These are phyloP conservation scores for Boletus tomentosulus DNA, from an alignment of 768 basidiomycete genomes.

Conservation along the genomic window DNA sequence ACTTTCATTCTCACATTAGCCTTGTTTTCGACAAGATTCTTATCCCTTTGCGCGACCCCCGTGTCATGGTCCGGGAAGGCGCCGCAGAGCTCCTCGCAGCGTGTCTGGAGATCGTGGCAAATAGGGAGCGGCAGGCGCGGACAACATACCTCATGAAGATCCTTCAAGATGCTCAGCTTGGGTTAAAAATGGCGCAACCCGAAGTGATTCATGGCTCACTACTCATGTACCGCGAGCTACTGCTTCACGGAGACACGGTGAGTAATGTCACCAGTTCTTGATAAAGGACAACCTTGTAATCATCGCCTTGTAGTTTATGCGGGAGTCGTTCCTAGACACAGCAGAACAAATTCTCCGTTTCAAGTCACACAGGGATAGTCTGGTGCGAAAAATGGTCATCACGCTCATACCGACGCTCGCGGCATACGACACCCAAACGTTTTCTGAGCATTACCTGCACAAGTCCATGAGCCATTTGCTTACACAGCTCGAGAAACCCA, in stretches of 20 bases:
- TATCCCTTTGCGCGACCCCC: conserved; percentile 81
- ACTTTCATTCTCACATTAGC: conserved; percentile 85
- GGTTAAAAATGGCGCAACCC: conserved; percentile 73
- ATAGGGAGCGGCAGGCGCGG: conserved; percentile 62
- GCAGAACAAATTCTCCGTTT: conserved; percentile 89
- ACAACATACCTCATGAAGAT: conserved; percentile 73
- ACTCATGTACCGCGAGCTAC: conserved; percentile 84
- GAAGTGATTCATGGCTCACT: conserved; percentile 93
- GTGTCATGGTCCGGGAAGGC: conserved; percentile 87
- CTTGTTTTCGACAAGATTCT: conserved; percentile 92
- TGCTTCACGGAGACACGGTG: conserved; percentile 94
- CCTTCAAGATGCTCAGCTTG: conserved; percentile 82
- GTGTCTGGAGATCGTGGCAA: conserved; percentile 82
- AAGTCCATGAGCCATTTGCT: conserved; percentile 91
- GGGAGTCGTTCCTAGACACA: conserved; percentile 77
- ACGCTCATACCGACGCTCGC: conserved; percentile 93
- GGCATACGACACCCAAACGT: conserved; percentile 89
- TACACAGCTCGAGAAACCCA: conserved; percentile 81
- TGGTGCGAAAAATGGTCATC: conserved; percentile 92
- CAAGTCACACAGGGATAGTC: conserved; percentile 78
- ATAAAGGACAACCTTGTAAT: conserved; percentile 1
- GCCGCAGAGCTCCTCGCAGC: conserved; percentile 92
- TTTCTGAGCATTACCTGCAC: conserved; percentile 87
- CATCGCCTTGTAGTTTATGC: conserved; percentile 66
- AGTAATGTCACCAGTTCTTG: conserved; percentile 23